These are phyloP conservation scores for Carex kokanica DNA, from an alignment of 176 grass and related monocot genomes.

Conservation along the genomic window DNA sequence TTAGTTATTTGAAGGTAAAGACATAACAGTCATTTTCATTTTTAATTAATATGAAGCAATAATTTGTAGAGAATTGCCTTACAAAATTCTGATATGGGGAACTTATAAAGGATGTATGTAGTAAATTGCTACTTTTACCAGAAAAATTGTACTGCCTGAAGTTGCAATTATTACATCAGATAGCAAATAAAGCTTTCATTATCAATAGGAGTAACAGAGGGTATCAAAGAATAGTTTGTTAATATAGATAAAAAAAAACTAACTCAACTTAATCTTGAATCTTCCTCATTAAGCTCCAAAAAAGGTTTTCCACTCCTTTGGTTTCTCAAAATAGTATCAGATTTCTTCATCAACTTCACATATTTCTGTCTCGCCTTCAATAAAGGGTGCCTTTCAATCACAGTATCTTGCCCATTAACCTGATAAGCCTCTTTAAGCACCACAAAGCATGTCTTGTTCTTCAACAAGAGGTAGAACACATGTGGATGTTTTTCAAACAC, in stretches of 20 bases:
- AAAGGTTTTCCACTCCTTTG: slow-evolving; percentile 32
- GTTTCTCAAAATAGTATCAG: slow-evolving; percentile 44
- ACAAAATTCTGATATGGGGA: not conserved
- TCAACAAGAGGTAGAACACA: slow-evolving; percentile 75
- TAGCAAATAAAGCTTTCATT: not conserved
- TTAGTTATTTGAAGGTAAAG: not conserved
- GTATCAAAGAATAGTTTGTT: not conserved
- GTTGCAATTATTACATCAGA: not conserved
- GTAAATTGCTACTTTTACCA: not conserved
- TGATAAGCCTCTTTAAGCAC: slow-evolving; percentile 83
- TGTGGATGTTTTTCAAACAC: slow-evolving; percentile 59
- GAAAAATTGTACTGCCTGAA: not conserved
- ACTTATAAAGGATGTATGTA: not conserved
- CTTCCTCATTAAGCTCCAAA: not conserved
- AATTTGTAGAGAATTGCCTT: not conserved
- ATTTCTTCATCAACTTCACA: slow-evolving; percentile 53
- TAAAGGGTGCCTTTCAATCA: slow-evolving; percentile 51
- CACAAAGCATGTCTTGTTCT: slow-evolving; percentile 73
- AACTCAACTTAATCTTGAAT: not conserved
- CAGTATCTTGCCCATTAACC: slow-evolving; percentile 32
- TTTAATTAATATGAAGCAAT: not conserved
- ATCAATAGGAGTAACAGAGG: not conserved
- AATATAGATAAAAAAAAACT: not conserved
- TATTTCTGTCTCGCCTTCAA: slow-evolving; percentile 55
- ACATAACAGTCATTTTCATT: not conserved